phyloP scores from a whole-genome alignment of 1,139 yeast species.

The Meyerozyma smithsonii region DNA sequence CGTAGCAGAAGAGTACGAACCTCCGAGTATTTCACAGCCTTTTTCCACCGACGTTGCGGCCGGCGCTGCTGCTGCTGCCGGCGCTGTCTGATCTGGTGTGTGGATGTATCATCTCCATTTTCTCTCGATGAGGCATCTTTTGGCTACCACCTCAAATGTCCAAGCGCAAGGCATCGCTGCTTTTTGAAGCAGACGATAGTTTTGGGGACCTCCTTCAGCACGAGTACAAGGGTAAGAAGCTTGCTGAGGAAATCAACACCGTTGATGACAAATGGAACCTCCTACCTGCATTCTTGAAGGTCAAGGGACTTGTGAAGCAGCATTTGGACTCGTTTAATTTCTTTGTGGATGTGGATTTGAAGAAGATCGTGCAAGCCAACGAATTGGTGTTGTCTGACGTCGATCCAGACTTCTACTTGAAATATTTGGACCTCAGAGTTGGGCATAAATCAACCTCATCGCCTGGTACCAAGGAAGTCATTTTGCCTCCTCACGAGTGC shows the following conservation, averaged over 20 bases:
- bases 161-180: constrained; percentile 16
- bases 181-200: constrained; percentile 36
- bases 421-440: constrained; percentile 86
- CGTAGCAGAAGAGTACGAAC: no score
- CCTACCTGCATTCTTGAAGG: constrained; percentile 90
- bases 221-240: constrained; percentile 75
- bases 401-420: constrained; percentile 92
- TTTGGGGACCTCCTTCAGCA: constrained; percentile 78
- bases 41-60: no score
- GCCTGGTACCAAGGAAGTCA: constrained; percentile 52
- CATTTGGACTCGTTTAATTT: constrained; percentile 95
- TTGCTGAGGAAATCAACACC: constrained; percentile 84
- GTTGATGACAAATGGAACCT: constrained; percentile 95
- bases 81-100: neutral
- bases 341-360: constrained; percentile 89
- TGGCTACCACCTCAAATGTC: neutral
- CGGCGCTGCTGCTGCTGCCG: no score
- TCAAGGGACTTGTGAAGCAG: constrained; percentile 94
- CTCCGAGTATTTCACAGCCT: no score
- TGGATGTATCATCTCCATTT: neutral
- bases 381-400: constrained; percentile 88
- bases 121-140: neutral
- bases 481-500: constrained; percentile 93
- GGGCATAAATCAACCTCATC: constrained; percentile 62
- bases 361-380: constrained; percentile 88